Evolutionary conservation across 306 rosid species (phyloP), one percentile per base, ranked within the genome.

Genomic region (Boehmeria nivea): DNA sequence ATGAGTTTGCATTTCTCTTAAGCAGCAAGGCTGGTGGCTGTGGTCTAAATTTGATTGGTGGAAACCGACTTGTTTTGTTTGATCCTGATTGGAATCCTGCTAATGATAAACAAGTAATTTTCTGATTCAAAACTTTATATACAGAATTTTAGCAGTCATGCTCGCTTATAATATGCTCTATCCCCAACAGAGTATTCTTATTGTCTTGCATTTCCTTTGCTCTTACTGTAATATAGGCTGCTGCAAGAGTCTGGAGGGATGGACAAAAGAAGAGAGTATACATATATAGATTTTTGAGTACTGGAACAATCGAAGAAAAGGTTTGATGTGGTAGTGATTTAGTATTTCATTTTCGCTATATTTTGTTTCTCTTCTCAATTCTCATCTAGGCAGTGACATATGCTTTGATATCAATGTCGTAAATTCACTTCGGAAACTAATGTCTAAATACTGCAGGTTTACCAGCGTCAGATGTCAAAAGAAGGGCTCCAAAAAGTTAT

Each of bases 21-120:
- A 90, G 98, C 84, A 90, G 98, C 76, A 90, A 90, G 85, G 98
- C 98, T 74, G 98, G 98, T 68, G 98, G 98, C 54, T 90, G 98
- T 67, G 98, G 98, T 66, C 95, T 90, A 65, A 90, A 90, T 80
- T 77, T 90, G 75, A 90, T 90, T 57, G 98, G 98, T 46, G 98
- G 94, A 82, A 90, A 82, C 68, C 95, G 98, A 57, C 82, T 90
- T 37, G 87, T 90, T 58, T 71, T 90, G 76, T 90, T 90, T 57
- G 98, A 90, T 72, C 98, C 98, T 37, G 98, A 90, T 61, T 90
- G 98, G 98, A 90, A 90, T 70, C 95, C 98, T 40, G 98, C 98
- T 36, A 90, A 87, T 62, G 98, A 90, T 78, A 90, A 90, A 77
- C 98, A 90, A 72, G 98, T 90, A 76, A 71, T 66, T 43, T 61